These are phyloP conservation scores for Adiantum capillusveneris DNA, from an alignment of 75 land plant species.

Conservation along the genomic window DNA sequence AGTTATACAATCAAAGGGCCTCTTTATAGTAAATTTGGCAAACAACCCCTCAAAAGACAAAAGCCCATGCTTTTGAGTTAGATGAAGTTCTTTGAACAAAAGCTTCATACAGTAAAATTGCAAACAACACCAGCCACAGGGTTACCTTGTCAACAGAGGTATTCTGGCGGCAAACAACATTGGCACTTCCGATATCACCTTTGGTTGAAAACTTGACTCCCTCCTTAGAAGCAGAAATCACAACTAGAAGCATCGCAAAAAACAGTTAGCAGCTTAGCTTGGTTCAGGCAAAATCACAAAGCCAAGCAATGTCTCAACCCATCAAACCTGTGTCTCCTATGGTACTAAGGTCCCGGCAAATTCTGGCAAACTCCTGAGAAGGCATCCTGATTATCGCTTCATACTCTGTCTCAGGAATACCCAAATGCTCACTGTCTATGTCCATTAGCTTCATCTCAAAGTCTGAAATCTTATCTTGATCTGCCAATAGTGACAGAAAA, in stretches of 20 bases:
- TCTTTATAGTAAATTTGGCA: too few species aligned
- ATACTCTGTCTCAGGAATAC: slow-evolving; percentile 86
- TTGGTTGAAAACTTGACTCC: slow-evolving; percentile 93
- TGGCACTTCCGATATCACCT: slow-evolving; percentile 94
- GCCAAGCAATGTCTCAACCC: too few species aligned
- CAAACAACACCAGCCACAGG: too few species aligned
- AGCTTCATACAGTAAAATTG: too few species aligned
- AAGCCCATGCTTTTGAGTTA: too few species aligned
- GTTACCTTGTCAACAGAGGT: slow-evolving; percentile 91
- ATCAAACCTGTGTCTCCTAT: slow-evolving; percentile 87
- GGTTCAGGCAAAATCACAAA: too few species aligned
- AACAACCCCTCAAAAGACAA: too few species aligned
- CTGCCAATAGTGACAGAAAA: slow-evolving; percentile 15
- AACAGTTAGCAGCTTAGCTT: too few species aligned
- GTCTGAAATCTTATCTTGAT: slow-evolving; percentile 91
- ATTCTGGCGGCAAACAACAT: slow-evolving; percentile 85
- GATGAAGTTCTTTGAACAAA: too few species aligned
- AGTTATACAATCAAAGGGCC: too few species aligned
- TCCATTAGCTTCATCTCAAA: slow-evolving; percentile 99
- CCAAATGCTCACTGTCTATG: too few species aligned
- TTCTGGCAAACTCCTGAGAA: slow-evolving; percentile 77
- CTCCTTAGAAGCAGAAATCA: slow-evolving; percentile 91
- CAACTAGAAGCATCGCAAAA: slow-evolving; percentile 54
- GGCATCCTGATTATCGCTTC: slow-evolving; percentile 93
- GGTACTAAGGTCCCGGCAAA: slow-evolving; percentile 85